A percentile compares a stretch with the other conserved stretches of the same genome.
Evolutionary conservation across 371 early-diverging fungal genomes (phyloP).

Genomic region (Basidiobolus meristosporus): DNA sequence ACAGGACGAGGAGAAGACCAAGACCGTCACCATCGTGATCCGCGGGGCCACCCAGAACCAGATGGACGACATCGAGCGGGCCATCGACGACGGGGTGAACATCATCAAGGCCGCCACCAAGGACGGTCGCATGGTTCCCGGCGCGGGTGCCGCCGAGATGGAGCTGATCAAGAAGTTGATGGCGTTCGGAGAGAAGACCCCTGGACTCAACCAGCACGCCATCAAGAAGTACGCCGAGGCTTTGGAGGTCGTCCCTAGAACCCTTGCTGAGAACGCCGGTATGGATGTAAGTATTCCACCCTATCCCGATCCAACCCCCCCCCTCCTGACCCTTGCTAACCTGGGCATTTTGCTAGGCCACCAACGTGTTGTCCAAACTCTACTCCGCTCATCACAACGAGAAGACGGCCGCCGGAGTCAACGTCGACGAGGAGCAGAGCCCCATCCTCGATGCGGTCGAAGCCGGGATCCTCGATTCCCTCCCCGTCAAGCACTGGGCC

Average conservation of each 20-base stretch:
- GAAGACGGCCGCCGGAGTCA: slow-evolving; percentile 35
- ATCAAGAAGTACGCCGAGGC: slow-evolving; percentile 94
- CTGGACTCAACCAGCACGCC: slow-evolving; percentile 89
- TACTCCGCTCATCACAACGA: slow-evolving; percentile 82
- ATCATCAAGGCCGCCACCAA: slow-evolving; percentile 84
- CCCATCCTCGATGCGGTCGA: slow-evolving; percentile 61
- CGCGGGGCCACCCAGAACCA: slow-evolving; percentile 95
- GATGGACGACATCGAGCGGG: slow-evolving; percentile 95
- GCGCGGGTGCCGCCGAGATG: slow-evolving; percentile 94
- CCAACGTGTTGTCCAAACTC: slow-evolving; percentile 79
- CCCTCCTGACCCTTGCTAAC: slow-evolving; percentile 77
- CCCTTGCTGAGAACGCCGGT: slow-evolving; percentile 91
- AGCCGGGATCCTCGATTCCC: slow-evolving; percentile 58
- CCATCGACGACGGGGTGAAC: slow-evolving; percentile 96
- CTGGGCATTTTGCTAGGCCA: slow-evolving; percentile 26
- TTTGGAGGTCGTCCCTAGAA: slow-evolving; percentile 87
- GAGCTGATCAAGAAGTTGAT: slow-evolving; percentile 66
- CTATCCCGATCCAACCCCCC: slow-evolving; percentile 78
- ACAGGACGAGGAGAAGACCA: slow-evolving; percentile 61
- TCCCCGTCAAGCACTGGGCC: slow-evolving; percentile 69
- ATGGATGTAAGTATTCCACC: slow-evolving; percentile 83
- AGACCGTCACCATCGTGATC: slow-evolving; percentile 88
- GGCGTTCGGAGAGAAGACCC: slow-evolving; percentile 61
- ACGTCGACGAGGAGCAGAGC: slow-evolving; percentile 58
- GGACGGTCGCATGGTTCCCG: slow-evolving; percentile 74